Conservation (phyloP, 352 stramenopile species). For the Phytophthora citricola region DNA sequence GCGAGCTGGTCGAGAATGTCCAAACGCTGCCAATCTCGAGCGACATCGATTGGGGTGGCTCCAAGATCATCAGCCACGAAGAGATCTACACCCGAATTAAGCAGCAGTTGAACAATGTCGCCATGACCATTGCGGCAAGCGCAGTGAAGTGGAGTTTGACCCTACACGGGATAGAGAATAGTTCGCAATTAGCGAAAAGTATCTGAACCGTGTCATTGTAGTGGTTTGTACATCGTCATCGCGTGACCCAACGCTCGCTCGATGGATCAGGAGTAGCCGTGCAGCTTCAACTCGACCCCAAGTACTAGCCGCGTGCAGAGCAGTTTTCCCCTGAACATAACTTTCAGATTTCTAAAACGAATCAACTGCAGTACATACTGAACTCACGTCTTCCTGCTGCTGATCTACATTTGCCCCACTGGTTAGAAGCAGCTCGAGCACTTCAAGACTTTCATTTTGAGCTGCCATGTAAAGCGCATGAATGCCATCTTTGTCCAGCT, state of each 20-base stretch:
- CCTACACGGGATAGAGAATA: conserved; percentile 26
- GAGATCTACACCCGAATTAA: conserved; percentile 38
- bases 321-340: conserved; percentile 48
- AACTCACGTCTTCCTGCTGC: conserved; percentile 47
- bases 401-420: conserved; percentile 50
- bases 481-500: conserved; percentile 56
- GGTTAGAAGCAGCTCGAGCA: conserved; percentile 57
- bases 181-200: background rate
- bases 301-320: conserved; percentile 60
- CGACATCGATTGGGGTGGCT: conserved; percentile 59
- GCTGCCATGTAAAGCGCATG: conserved; percentile 57
- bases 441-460: conserved; percentile 67
- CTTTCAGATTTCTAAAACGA: no score
- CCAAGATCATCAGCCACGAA: conserved; percentile 62
- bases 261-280: conserved; percentile 43
- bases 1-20: conserved; percentile 55
- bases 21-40: conserved; percentile 60
- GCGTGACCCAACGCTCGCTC: conserved; percentile 34
- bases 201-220: background rate
- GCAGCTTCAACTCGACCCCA: conserved; percentile 59
- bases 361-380: background rate
- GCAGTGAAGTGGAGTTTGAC: conserved; percentile 57
- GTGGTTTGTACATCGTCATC: conserved; percentile 47
- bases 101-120: conserved; percentile 46
- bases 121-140: conserved; percentile 68